These are phyloP conservation scores for Hymenoscyphus occultus DNA, from an alignment of 2,329 filamentous ascomycete species.

Conservation along the genomic window DNA sequence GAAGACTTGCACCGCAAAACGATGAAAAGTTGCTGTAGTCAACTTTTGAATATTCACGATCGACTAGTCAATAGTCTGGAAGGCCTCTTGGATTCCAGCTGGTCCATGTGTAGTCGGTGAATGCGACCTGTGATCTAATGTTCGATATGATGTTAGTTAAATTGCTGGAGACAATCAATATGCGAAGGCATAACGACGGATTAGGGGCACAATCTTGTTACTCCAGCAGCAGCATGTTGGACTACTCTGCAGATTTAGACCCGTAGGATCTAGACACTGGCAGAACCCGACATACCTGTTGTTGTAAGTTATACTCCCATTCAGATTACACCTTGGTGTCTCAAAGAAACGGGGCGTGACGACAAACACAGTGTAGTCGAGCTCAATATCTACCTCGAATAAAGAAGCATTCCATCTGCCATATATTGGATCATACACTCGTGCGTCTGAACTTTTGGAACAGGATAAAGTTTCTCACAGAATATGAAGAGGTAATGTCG, in stretches of 20 bases:
- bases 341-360: background rate
- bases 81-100: no score
- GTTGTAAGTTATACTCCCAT: background rate
- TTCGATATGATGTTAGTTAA: no score
- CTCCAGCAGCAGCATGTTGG: no score
- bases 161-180: no score
- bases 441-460: no score
- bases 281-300: background rate
- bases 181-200: no score
- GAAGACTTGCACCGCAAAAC: background rate
- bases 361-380: slow-evolving; percentile 1
- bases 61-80: no score
- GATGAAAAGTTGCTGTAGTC: background rate
- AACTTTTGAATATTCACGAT: no score
- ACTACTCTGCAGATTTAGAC: background rate
- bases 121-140: no score
- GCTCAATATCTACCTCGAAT: slow-evolving; percentile 19
- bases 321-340: background rate
- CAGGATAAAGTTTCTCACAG: background rate
- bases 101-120: no score
- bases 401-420: slow-evolving; percentile 23
- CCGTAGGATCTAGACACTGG: background rate
- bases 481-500: slow-evolving; percentile 22
- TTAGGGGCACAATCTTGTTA: no score
- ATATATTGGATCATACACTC: background rate